These are phyloP conservation scores for Catharanthus roseus DNA, from an alignment of 257 asterid species.

Conservation along the genomic window DNA sequence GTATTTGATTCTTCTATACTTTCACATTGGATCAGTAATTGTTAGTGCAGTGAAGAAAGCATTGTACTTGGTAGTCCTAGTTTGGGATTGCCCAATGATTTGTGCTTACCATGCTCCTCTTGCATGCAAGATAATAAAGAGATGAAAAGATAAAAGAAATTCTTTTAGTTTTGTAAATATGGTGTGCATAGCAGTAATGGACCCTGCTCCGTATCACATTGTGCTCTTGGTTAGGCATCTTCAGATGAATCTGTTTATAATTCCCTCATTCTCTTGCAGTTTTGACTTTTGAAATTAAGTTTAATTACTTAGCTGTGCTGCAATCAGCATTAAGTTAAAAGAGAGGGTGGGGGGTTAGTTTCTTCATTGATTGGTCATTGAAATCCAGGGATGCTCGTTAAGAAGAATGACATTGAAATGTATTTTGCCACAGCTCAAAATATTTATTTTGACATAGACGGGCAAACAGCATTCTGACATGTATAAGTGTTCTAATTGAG, in stretches of 20 bases:
- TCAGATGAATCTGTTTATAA: neutral
- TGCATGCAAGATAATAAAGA: neutral
- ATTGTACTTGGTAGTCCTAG: neutral
- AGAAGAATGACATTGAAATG: neutral
- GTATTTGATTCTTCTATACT: neutral
- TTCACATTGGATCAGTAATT: neutral
- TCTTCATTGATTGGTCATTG: neutral
- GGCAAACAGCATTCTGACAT: neutral
- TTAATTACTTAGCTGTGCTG: neutral
- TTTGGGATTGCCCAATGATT: neutral
- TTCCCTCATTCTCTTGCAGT: neutral
- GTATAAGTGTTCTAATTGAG: conserved; percentile 1
- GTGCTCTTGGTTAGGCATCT: neutral
- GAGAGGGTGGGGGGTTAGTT: neutral
- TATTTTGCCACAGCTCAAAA: neutral
- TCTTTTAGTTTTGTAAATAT: neutral
- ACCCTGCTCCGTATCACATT: too few relatives aligned
- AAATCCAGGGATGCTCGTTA: neutral
- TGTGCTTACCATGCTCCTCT: neutral
- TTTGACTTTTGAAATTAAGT: neutral
- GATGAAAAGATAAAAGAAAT: neutral
- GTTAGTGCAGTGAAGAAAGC: neutral
- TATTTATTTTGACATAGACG: neutral
- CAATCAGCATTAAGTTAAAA: neutral
- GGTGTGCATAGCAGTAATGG: neutral